Conservation (phyloP, 1,139 yeast genomes). For the Magnusiomyces tetraspermus region DNA sequence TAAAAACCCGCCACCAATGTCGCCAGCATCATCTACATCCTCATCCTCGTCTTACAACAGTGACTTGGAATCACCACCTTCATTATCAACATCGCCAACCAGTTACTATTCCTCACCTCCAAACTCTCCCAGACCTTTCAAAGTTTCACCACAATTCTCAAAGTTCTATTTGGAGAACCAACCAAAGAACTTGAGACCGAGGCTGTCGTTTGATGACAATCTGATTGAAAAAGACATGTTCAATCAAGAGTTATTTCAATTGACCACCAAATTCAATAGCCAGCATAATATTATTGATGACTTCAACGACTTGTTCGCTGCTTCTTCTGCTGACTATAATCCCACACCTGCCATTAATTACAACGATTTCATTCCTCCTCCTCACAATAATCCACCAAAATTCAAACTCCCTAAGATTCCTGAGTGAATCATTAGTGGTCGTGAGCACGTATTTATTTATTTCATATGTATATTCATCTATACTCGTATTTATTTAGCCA, state of each 20-base stretch:
- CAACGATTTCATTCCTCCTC: constrained; percentile 7
- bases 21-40: no score
- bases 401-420: constrained; percentile 13
- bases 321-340: constrained; percentile 3
- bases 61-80: neutral
- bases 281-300: neutral
- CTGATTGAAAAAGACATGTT: constrained; percentile 1
- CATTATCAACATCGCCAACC: neutral
- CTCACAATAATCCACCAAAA: constrained; percentile 12
- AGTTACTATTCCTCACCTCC: neutral
- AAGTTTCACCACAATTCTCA: no score
- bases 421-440: constrained; percentile 5
- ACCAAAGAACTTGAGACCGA: no score
- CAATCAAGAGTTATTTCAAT: constrained; percentile 4
- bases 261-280: neutral
- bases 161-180: no score
- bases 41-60: neutral
- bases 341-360: constrained; percentile 9
- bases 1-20: neutral
- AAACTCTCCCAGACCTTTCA: neutral
- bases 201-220: neutral
- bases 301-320: neutral
- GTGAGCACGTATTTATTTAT: neutral
- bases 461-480: neutral
- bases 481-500: no score